Conservation (phyloP, 2,329 filamentous ascomycete species). For the Blastomyces percursus region DNA sequence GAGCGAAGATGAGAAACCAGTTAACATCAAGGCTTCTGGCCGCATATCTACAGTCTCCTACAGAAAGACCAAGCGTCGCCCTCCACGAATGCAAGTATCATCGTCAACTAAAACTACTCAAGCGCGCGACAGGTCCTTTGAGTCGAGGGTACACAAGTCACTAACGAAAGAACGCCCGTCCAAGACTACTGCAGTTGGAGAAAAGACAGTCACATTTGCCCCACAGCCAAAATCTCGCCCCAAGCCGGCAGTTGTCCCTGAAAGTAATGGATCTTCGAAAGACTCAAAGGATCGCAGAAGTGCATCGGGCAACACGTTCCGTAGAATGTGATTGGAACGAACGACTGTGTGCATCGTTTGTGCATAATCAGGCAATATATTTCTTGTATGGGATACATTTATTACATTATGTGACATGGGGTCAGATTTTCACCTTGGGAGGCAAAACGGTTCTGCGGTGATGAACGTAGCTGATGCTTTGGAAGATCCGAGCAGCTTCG, state of each 20-base stretch:
- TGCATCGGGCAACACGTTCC: slow-evolving; percentile 40
- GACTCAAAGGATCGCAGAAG: slow-evolving; percentile 36
- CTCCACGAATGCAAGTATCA: slow-evolving; percentile 47
- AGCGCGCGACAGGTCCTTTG: slow-evolving; percentile 46
- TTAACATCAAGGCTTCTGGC: slow-evolving; percentile 24
- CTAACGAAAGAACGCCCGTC: slow-evolving; percentile 26
- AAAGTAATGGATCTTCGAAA: slow-evolving; percentile 18
- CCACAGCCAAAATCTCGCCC: slow-evolving; percentile 36
- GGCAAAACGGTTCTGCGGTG: slow-evolving; percentile 6
- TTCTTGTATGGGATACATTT: not conserved
- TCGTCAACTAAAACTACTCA: slow-evolving; percentile 38
- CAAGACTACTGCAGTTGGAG: slow-evolving; percentile 33
- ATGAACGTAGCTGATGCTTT: slow-evolving; percentile 9
- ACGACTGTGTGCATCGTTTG: not conserved
- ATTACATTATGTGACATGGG: not conserved
- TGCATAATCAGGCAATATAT: not conserved
- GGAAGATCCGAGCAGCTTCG: slow-evolving; percentile 7
- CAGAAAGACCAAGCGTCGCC: slow-evolving; percentile 41
- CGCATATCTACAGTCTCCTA: slow-evolving; percentile 47
- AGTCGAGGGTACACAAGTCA: slow-evolving; percentile 41
- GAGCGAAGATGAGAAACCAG: slow-evolving; percentile 22
- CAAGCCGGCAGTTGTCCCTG: slow-evolving; percentile 13
- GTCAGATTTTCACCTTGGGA: slow-evolving; percentile 9
- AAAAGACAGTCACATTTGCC: slow-evolving; percentile 51
- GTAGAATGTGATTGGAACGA: slow-evolving; percentile 30